phyloP scores from a whole-genome alignment of 225 moss, liverwort and hornwort species.

The Pseudoscleropodium purum region DNA sequence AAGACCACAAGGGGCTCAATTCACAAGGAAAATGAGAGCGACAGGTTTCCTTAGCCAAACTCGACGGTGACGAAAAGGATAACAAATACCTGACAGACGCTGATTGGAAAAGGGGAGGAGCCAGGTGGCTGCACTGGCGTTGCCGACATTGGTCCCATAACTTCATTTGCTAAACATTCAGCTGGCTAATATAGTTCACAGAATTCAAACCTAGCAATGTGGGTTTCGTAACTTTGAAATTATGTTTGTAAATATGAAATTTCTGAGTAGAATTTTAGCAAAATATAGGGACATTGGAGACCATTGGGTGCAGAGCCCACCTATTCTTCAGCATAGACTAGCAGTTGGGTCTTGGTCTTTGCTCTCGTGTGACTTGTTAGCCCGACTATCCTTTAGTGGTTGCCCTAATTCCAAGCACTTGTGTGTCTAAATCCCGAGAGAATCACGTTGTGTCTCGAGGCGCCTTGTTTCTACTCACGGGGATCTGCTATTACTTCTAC shows the following conservation, averaged over 20 bases:
- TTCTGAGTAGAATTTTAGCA: not conserved
- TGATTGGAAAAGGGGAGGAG: not conserved
- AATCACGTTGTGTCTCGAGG: not conserved
- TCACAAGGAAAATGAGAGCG: not conserved
- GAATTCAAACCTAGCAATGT: not conserved
- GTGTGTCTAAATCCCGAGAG: not conserved
- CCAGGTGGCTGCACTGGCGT: conserved; percentile 2
- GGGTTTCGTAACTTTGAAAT: not conserved
- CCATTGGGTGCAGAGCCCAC: not conserved
- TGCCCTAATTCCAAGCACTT: not conserved
- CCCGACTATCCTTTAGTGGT: not conserved
- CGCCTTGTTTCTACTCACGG: not conserved
- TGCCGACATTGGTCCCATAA: not conserved
- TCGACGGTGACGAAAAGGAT: not conserved
- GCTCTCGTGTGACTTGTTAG: not conserved
- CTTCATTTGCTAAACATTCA: not conserved
- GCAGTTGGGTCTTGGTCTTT: not conserved
- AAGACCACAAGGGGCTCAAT: not conserved
- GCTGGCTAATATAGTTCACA: no score
- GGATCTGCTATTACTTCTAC: not conserved
- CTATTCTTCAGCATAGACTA: not conserved
- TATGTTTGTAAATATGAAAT: not conserved
- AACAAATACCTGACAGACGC: not conserved
- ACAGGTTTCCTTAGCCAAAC: not conserved
- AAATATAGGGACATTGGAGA: not conserved